Base-by-base conservation (phyloP, 495 filamentous ascomycete genomes). In the Achaetomiella virescens region DNA sequence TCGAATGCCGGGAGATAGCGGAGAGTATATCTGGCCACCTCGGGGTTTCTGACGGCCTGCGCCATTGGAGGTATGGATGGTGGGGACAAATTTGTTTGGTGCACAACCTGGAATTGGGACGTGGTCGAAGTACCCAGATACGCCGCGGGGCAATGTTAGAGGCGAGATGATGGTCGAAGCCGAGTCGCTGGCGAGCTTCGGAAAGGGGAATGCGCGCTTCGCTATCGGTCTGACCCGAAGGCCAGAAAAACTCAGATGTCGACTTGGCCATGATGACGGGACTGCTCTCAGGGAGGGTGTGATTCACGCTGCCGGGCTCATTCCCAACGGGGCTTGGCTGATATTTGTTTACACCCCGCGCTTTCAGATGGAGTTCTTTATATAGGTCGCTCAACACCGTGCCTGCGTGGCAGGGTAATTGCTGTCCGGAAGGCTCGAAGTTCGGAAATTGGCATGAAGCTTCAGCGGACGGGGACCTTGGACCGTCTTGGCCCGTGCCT, bases 81-180 rank as follows among this genome's bases (percentile, higher is more conserved):
- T 42, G n/a, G 51, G 42, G 8, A 52, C 44, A 31, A 36, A 22
- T 17, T 59, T 57, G 18, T 54, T 41, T 6, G 50, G 20, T 7
- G 29, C 6, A 53, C 47, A 33, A 18, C 53, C 43, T 5, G 53
- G 56, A 10, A 9, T 35, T 3, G 57, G 47, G 24, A 55, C 29
- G 10, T 65, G 62, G 52, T 73, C 67, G 40, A 75, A 66, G 57
- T 68, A 74, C 33, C 68, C 64, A 10, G 56, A 38, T 43, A 70
- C 48, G 20, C 69, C 66, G 22, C 62, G 69, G 27, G 72, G 69
- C 48, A 76, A 59, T 22, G 68, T 55, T 38, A 76, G 53, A 10
- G 72, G 74, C 6, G 74, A 75, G 46, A 75, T 72, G 49, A 75
- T 48, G 22, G 72, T 68, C 38, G 67, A 60, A 27, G 69, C 58